Conservation (phyloP, 2,329 filamentous ascomycete species). For the Venturia aucupariae region DNA sequence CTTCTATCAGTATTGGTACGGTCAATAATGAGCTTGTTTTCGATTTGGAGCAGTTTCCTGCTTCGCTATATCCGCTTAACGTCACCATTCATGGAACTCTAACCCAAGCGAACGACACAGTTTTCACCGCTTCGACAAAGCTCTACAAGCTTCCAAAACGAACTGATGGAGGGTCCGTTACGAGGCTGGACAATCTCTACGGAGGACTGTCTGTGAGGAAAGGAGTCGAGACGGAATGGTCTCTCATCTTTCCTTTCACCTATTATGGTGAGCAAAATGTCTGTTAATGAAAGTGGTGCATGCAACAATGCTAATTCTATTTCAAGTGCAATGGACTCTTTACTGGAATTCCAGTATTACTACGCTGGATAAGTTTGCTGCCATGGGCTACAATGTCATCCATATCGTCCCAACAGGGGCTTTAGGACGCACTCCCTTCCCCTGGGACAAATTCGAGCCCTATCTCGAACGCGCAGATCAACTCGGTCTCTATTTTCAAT, state of each 20-base stretch:
- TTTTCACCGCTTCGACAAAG: not conserved
- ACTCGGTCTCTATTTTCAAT: slow-evolving; percentile 39
- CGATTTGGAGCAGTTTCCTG: not conserved
- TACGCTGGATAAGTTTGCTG: slow-evolving; percentile 31
- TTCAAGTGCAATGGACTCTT: slow-evolving; percentile 30
- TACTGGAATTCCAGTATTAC: slow-evolving; percentile 18
- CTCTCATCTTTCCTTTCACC: slow-evolving; percentile 36
- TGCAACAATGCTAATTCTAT: slow-evolving; percentile 35
- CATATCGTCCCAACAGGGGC: slow-evolving; percentile 33
- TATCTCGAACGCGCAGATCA: slow-evolving; percentile 37
- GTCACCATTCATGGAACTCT: not conserved
- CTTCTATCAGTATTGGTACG: not conserved
- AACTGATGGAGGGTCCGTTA: slow-evolving; percentile 32
- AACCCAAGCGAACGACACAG: not conserved
- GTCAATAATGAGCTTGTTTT: not conserved
- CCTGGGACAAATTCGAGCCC: slow-evolving; percentile 27
- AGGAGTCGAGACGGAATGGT: slow-evolving; percentile 15
- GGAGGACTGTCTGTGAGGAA: slow-evolving; percentile 35
- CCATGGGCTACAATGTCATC: slow-evolving; percentile 39
- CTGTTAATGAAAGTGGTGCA: slow-evolving; percentile 26
- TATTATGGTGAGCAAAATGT: slow-evolving; percentile 36
- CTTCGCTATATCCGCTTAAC: not conserved
- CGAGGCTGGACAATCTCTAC: slow-evolving; percentile 39
- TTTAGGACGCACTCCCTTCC: slow-evolving; percentile 17
- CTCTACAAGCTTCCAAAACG: not conserved